phyloP scores from a whole-genome alignment of 2,329 filamentous ascomycete genomes.

The Ophiostoma tasmaniense region DNA sequence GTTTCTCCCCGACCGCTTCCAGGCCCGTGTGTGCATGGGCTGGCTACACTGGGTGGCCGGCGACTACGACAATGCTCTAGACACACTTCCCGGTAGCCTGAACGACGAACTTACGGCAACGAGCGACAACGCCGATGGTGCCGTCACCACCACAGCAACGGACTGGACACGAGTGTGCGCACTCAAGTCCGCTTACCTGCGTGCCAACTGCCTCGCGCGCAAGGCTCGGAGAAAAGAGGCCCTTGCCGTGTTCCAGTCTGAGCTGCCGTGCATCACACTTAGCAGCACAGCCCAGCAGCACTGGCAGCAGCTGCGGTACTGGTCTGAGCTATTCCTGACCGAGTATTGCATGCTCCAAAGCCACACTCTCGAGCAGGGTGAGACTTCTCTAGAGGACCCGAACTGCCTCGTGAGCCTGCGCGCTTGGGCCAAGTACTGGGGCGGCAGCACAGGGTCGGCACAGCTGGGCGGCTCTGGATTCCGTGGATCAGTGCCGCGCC shows the following conservation, averaged over 20 bases:
- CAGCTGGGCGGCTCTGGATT: slow-evolving; percentile 49
- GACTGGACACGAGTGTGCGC: slow-evolving; percentile 79
- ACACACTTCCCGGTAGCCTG: slow-evolving; percentile 55
- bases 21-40: slow-evolving; percentile 73
- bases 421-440: slow-evolving; percentile 65
- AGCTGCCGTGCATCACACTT: slow-evolving; percentile 53
- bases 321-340: slow-evolving; percentile 70
- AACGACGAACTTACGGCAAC: slow-evolving; percentile 43
- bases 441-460: slow-evolving; percentile 36
- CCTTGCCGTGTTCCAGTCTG: slow-evolving; percentile 55
- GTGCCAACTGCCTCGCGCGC: slow-evolving; percentile 54
- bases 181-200: slow-evolving; percentile 69
- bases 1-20: slow-evolving; percentile 54
- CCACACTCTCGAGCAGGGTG: slow-evolving; percentile 45
- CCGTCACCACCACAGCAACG: slow-evolving; percentile 40
- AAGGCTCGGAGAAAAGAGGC: slow-evolving; percentile 48
- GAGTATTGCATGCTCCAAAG: slow-evolving; percentile 65
- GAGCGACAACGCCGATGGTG: slow-evolving; percentile 29
- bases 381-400: slow-evolving; percentile 42
- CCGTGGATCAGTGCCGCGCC: slow-evolving; percentile 50
- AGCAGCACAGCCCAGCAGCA: slow-evolving; percentile 44
- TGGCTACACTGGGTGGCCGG: slow-evolving; percentile 76
- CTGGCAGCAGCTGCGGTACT: slow-evolving; percentile 61
- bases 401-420: slow-evolving; percentile 51
- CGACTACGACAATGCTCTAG: slow-evolving; percentile 55